Conservation (phyloP, 1,139 yeast genomes). For the Kluyveromyces sp. region DNA sequence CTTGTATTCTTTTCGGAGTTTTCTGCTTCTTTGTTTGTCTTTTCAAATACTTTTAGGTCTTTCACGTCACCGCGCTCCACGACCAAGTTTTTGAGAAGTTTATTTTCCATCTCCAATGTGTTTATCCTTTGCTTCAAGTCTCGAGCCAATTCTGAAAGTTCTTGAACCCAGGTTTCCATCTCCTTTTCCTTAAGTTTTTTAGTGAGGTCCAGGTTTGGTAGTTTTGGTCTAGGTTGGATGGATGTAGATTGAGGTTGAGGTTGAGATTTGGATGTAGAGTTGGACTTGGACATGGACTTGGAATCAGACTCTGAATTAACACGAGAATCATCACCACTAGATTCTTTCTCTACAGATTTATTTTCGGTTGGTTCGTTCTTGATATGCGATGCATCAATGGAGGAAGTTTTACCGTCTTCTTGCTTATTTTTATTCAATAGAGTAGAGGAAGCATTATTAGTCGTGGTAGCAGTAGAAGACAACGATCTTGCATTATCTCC, state of each 20-base stretch:
- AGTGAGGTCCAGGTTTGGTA: constrained; percentile 2
- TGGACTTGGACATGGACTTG: too few species aligned
- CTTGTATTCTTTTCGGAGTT: constrained; percentile 7
- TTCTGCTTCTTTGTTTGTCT: constrained; percentile 9
- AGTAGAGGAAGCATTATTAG: too few species aligned
- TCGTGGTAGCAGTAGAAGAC: too few species aligned
- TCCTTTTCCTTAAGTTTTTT: constrained; percentile 70
- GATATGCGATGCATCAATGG: too few species aligned
- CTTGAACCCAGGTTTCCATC: constrained; percentile 61
- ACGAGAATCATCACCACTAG: too few species aligned
- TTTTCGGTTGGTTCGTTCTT: too few species aligned
- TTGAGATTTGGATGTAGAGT: background rate
- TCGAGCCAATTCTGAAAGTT: constrained; percentile 53
- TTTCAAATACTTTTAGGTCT: constrained; percentile 17
- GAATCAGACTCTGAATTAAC: too few species aligned
- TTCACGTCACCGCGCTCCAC: constrained; percentile 43
- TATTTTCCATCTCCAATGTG: constrained; percentile 79
- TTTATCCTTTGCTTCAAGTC: constrained; percentile 53
- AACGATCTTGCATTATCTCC: too few species aligned
- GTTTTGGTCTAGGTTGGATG: constrained; percentile 1
- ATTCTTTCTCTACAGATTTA: too few species aligned
- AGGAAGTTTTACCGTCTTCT: too few species aligned
- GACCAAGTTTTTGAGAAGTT: constrained; percentile 65
- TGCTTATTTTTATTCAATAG: too few species aligned
- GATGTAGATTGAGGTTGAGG: background rate